Conservation (phyloP, 2,329 filamentous ascomycete genomes). For the Colletotrichum spinosum region DNA sequence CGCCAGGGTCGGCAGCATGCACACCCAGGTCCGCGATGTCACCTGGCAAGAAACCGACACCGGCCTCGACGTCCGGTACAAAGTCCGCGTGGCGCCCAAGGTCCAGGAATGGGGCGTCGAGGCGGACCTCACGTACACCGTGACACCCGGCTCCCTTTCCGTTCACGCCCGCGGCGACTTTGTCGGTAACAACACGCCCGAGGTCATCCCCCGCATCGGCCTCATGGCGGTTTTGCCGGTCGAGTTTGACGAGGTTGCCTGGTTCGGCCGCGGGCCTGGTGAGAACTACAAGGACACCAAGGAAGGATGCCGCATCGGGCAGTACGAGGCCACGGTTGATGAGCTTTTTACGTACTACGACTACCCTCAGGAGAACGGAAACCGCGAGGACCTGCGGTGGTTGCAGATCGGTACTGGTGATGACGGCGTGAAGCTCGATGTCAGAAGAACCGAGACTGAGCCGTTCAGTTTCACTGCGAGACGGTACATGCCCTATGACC, state of each 20-base stretch:
- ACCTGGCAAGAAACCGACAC: conserved; percentile 37
- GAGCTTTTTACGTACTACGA: conserved; percentile 61
- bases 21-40: conserved; percentile 34
- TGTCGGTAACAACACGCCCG: conserved; percentile 51
- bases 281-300: conserved; percentile 66
- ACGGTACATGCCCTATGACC: conserved; percentile 55
- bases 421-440: conserved; percentile 35
- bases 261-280: conserved; percentile 65
- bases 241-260: conserved; percentile 45
- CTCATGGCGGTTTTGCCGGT: conserved; percentile 53
- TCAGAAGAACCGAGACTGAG: conserved; percentile 22
- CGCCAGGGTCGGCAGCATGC: conserved; percentile 16
- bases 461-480: conserved; percentile 53
- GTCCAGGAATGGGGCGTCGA: conserved; percentile 57
- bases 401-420: conserved; percentile 43
- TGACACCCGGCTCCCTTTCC: conserved; percentile 49
- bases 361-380: conserved; percentile 65
- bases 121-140: conserved; percentile 52
- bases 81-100: conserved; percentile 57
- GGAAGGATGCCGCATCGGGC: conserved; percentile 55
- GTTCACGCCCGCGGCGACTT: conserved; percentile 51
- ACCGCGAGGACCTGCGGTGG: conserved; percentile 62
- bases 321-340: conserved; percentile 49
- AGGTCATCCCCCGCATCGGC: conserved; percentile 61
- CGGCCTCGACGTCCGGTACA: conserved; percentile 46